These are phyloP conservation scores for Psidium guajava DNA, from an alignment of 345 rosid genomes.

Conservation along the genomic window DNA sequence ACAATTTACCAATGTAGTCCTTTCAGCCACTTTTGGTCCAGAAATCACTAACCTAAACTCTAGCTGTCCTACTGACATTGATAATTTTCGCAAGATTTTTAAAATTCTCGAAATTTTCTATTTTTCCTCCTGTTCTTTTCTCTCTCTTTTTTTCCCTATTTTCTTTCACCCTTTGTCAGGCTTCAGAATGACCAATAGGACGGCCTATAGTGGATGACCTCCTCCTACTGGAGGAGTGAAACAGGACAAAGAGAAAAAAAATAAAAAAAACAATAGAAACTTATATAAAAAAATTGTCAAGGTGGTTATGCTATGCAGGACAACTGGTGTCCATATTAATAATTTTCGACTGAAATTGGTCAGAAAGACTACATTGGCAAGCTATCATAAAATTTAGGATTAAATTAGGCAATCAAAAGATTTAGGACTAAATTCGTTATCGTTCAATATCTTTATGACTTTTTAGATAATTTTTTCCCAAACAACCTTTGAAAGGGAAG, in stretches of 20 bases:
- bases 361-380: accelerated
- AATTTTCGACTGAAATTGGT: accelerated
- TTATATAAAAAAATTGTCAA: accelerated
- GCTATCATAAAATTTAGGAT: neutral
- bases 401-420: neutral
- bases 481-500: neutral
- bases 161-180: accelerated
- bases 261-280: neutral
- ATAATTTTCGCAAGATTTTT: neutral
- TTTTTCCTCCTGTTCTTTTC: neutral
- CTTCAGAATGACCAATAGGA: neutral
- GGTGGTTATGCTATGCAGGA: accelerated
- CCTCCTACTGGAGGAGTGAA: accelerated
- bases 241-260: neutral
- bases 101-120: neutral
- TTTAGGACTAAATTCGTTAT: too few species aligned
- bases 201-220: neutral
- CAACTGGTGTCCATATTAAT: accelerated
- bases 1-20: too few species aligned
- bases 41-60: neutral
- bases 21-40: too few species aligned
- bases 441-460: neutral
- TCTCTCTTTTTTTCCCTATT: neutral
- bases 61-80: accelerated
- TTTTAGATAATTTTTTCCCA: neutral